phyloP scores from a whole-genome alignment of 2,329 filamentous ascomycete genomes.

The Sarocladium kiliense region DNA sequence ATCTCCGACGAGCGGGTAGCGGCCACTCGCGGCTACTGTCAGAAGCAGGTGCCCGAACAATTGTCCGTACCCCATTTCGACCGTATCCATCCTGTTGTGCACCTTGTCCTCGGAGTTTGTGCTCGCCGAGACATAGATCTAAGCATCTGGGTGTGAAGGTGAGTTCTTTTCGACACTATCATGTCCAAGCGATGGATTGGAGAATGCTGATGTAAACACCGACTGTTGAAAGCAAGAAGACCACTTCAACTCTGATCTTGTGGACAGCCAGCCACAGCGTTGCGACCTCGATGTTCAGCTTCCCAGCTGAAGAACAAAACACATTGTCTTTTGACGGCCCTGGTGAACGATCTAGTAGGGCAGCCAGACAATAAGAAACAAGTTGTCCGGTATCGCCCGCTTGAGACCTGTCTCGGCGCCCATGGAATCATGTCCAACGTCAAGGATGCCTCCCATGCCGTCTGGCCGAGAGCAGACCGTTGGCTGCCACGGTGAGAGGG shows the following conservation, averaged over 20 bases:
- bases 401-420: slow-evolving; percentile 8
- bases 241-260: too few species aligned
- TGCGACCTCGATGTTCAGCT: too few species aligned
- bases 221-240: too few species aligned
- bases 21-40: not conserved
- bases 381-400: not conserved
- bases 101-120: slow-evolving; percentile 1
- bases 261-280: too few species aligned
- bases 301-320: too few species aligned
- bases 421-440: not conserved
- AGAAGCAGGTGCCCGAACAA: not conserved
- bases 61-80: not conserved
- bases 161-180: too few species aligned
- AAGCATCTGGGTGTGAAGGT: not conserved
- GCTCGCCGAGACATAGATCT: not conserved
- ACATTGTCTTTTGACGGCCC: too few species aligned
- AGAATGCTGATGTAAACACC: too few species aligned
- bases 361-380: not conserved
- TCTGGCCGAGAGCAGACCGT: not conserved
- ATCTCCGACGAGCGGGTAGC: not conserved
- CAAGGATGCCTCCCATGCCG: not conserved
- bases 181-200: too few species aligned
- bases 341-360: too few species aligned
- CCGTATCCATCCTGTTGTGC: slow-evolving; percentile 5
- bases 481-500: not conserved